Evolutionary conservation across 139 green algal species (phyloP).

Genomic region (Coelastrella sp.): DNA sequence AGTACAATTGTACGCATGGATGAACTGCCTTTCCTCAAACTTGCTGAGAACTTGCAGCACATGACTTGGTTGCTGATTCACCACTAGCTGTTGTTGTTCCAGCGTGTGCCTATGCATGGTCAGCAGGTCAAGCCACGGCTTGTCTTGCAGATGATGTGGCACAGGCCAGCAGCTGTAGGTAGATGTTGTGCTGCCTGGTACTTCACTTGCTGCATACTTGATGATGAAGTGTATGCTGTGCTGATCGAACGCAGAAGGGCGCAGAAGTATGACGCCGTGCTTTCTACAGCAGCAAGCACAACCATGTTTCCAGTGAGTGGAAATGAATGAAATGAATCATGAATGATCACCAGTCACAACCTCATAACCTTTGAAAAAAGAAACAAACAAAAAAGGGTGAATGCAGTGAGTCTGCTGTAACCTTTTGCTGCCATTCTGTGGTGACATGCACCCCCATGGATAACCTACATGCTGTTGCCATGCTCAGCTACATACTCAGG

Average conservation of each 20-base stretch:
- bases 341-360: no score
- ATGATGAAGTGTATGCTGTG: not conserved
- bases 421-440: no score
- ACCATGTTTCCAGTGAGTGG: no score
- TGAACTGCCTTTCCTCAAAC: slow-evolving; percentile 61
- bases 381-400: no score
- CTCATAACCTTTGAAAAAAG: no score
- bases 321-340: no score
- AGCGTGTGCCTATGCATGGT: not conserved
- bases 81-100: slow-evolving; percentile 40
- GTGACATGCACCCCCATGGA: no score
- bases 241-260: slow-evolving; percentile 52
- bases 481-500: no score
- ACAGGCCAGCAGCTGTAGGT: slow-evolving; percentile 17
- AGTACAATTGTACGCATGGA: slow-evolving; percentile 52
- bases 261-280: slow-evolving; percentile 51
- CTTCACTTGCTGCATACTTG: no score
- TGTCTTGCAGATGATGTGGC: slow-evolving; percentile 28
- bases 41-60: slow-evolving; percentile 57
- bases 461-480: no score
- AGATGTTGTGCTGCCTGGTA: not conserved
- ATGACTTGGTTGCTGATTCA: not conserved
- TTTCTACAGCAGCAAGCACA: slow-evolving; percentile 12
- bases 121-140: slow-evolving; percentile 35
- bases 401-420: no score